phyloP scores from a whole-genome alignment of 2,329 filamentous ascomycete species.

The Leptosphaerulina australis region DNA sequence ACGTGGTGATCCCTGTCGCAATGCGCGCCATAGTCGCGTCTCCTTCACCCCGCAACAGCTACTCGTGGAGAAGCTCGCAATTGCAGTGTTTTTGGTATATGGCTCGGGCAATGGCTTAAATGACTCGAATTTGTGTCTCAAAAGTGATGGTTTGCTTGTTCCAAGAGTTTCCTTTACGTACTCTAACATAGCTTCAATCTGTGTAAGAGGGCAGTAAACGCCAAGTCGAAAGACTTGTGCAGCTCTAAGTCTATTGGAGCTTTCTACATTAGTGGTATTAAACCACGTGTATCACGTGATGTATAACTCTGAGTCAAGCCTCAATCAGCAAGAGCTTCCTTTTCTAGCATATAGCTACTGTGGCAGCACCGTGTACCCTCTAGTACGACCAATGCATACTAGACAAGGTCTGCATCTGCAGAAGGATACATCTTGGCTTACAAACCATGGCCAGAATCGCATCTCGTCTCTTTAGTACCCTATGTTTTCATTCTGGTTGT shows the following conservation, averaged over 20 bases:
- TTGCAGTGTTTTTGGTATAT: neutral
- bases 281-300: neutral
- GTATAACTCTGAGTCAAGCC: neutral
- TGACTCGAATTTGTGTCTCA: neutral
- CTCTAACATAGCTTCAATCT: constrained; percentile 1
- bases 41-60: constrained; percentile 12
- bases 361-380: neutral
- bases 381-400: neutral
- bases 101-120: neutral
- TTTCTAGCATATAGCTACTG: neutral
- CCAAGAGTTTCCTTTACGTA: too few species aligned
- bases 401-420: neutral
- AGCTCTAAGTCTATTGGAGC: neutral
- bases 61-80: neutral
- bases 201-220: constrained; percentile 6
- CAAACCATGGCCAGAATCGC: neutral
- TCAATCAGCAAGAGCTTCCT: neutral
- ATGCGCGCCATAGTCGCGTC: constrained; percentile 15
- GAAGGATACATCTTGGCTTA: neutral
- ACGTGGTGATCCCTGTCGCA: constrained; percentile 12
- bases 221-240: neutral
- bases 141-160: neutral
- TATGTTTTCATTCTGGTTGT: too few species aligned
- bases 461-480: too few species aligned
- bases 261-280: neutral